Evolutionary conservation across 805 yeast species (phyloP), one percentile per base, ranked within the genome.

Genomic region (Cephaloascus albidus): DNA sequence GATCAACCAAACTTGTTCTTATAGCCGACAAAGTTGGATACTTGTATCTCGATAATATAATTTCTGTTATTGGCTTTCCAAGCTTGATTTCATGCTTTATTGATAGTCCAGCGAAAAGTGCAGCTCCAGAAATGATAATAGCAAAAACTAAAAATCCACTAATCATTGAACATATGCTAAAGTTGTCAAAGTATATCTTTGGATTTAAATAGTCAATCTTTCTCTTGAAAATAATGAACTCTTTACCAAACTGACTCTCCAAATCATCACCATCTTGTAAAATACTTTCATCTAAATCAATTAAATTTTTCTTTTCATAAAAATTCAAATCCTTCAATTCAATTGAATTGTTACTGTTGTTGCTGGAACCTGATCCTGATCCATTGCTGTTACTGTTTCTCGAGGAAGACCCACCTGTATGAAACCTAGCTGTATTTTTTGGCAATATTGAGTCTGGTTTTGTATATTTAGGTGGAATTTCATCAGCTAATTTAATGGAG

Each of bases 21-120:
- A 63, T 59, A 16, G 67, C 65, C 10, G 60, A 50, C 15, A 63
- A 42, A 17, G 60, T 36, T 8, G 70, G 70, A 45, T 63, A 65
- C 32, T 50, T 38, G 49, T 63, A 65, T 23, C 12, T 23, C 28
- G 28, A 23, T 23, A 23, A 23, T 8, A 23, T 23, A 4, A 26
- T 8, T 17, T 48, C 40, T 44, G 48, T 23, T 6, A 23, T 12
- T 23, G 28, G 28, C 6, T 6, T 6, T 8, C 10, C 28, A 23
- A 12, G 6, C 28, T 23, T 23, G 28, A 23, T 12, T 8, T 6
- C 12, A 8, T 23, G 6, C 12, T 6, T 8, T 6, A 23, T 23
- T 12, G 6, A 12, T 8, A 23, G 12, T 8, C 6, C 6, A 8
- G 28, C 12, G 28, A 23, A 23, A 8, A 6, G 10, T 12, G 10